A percentile compares a stretch with the other conserved stretches of the same genome.
These are phyloP conservation scores for Aspergillus wentii DNA, from an alignment of 495 filamentous ascomycete genomes.

Conservation along the genomic window DNA sequence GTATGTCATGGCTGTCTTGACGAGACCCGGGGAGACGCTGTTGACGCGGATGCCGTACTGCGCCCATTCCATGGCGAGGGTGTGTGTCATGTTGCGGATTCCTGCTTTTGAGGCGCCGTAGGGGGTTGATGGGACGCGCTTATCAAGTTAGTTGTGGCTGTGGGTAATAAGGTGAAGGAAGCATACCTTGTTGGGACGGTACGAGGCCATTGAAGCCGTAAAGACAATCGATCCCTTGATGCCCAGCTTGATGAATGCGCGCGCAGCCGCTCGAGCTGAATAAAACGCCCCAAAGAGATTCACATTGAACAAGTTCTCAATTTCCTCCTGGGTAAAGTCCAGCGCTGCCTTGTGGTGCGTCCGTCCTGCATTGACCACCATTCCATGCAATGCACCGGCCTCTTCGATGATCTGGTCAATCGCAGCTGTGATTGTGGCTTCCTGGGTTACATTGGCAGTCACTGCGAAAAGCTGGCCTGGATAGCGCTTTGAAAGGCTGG, in stretches of 20 bases:
- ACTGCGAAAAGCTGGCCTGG: slow-evolving; percentile 26
- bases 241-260: slow-evolving; percentile 36
- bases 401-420: slow-evolving; percentile 33
- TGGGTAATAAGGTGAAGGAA: too few species aligned
- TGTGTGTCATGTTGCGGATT: slow-evolving; percentile 32
- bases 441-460: slow-evolving; percentile 32
- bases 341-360: slow-evolving; percentile 41
- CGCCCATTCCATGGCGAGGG: slow-evolving; percentile 45
- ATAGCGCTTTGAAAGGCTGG: slow-evolving; percentile 21
- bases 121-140: slow-evolving; percentile 28
- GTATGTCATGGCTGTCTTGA: slow-evolving; percentile 37
- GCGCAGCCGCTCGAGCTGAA: slow-evolving; percentile 28
- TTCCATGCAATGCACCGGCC: slow-evolving; percentile 29
- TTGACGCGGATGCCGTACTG: slow-evolving; percentile 42
- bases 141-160: too few species aligned
- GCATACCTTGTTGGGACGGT: slow-evolving; percentile 43
- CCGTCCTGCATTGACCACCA: slow-evolving; percentile 38
- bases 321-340: slow-evolving; percentile 35
- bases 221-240: slow-evolving; percentile 42
- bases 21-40: slow-evolving; percentile 32
- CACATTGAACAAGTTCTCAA: slow-evolving; percentile 33
- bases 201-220: slow-evolving; percentile 43
- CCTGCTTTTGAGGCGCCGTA: slow-evolving; percentile 29
- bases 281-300: slow-evolving; percentile 39
- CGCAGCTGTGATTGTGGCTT: slow-evolving; percentile 28